A percentile compares a stretch with the other conserved stretches of the same genome.
Conservation (phyloP, 1,284 basidiomycete species). For the Omphalotus olearius region DNA sequence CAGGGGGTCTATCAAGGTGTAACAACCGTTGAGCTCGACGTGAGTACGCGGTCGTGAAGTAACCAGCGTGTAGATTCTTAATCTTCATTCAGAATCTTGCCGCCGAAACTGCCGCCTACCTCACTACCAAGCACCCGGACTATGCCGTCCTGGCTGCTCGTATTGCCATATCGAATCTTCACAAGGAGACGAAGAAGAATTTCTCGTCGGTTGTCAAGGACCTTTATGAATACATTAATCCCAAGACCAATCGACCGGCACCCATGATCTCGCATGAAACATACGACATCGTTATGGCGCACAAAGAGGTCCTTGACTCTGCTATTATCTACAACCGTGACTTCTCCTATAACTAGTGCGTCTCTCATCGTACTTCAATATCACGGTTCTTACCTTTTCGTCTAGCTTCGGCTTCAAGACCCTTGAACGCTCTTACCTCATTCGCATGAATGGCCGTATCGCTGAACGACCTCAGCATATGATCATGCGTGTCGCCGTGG, state of each 20-base stretch:
- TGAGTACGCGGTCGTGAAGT: constrained; percentile 33
- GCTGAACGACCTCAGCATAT: constrained; percentile 98
- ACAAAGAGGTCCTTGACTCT: constrained; percentile 85
- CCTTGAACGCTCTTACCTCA: constrained; percentile 94
- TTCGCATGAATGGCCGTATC: constrained; percentile 90
- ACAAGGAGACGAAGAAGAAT: constrained; percentile 98
- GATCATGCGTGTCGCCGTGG: constrained; percentile 99
- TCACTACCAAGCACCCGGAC: constrained; percentile 95
- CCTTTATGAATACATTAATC: constrained; percentile 92
- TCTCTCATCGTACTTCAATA: background rate
- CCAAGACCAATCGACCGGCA: constrained; percentile 86
- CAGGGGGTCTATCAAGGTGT: constrained; percentile 93
- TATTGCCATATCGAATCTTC: constrained; percentile 96
- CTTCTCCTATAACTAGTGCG: constrained; percentile 91
- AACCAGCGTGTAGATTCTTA: background rate
- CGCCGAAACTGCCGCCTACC: constrained; percentile 94
- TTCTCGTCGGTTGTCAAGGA: constrained; percentile 92
- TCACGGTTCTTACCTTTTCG: background rate
- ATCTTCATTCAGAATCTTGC: constrained; percentile 68
- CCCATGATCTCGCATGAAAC: constrained; percentile 92
- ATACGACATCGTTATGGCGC: constrained; percentile 79
- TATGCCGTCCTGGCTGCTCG: constrained; percentile 97
- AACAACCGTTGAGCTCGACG: constrained; percentile 96
- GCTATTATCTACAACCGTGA: constrained; percentile 98
- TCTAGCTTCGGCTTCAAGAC: constrained; percentile 97